phyloP scores from a whole-genome alignment of 495 filamentous ascomycete species.

The Pseudoneurospora amorphoporcata region DNA sequence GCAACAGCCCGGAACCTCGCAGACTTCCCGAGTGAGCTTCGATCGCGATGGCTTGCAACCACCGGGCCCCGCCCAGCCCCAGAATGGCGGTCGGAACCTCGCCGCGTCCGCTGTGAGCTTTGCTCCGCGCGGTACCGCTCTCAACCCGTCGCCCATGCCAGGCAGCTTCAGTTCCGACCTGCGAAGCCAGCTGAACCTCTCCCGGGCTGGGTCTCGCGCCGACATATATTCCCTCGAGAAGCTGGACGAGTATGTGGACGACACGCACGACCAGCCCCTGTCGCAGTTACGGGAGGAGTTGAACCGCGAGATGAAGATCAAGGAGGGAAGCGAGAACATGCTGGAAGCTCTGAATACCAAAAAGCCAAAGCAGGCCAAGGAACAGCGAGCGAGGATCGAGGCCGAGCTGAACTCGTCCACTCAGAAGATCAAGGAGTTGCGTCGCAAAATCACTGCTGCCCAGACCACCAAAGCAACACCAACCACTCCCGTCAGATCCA shows the following conservation, averaged over 20 bases:
- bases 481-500: constrained; percentile 55
- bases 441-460: constrained; percentile 63
- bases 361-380: constrained; percentile 88
- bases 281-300: constrained; percentile 67
- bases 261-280: constrained; percentile 60
- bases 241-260: constrained; percentile 53
- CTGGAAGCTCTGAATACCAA: constrained; percentile 89
- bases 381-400: constrained; percentile 79
- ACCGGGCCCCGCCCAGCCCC: constrained; percentile 16
- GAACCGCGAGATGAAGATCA: constrained; percentile 93
- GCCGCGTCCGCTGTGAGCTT: constrained; percentile 53
- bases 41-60: constrained; percentile 45
- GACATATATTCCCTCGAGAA: constrained; percentile 53
- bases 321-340: constrained; percentile 93
- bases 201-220: constrained; percentile 56
- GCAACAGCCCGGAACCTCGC: constrained; percentile 34
- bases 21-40: constrained; percentile 31
- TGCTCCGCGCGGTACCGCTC: constrained; percentile 50
- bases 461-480: constrained; percentile 53
- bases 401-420: constrained; percentile 88
- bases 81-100: constrained; percentile 34
- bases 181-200: constrained; percentile 59
- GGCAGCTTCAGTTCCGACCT: constrained; percentile 92
- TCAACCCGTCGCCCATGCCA: constrained; percentile 61
- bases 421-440: constrained; percentile 73